Evolutionary conservation across 352 stramenopile genomes (phyloP), one percentile per base, ranked within the genome.

Genomic region (Phytophthora colocasiae): DNA sequence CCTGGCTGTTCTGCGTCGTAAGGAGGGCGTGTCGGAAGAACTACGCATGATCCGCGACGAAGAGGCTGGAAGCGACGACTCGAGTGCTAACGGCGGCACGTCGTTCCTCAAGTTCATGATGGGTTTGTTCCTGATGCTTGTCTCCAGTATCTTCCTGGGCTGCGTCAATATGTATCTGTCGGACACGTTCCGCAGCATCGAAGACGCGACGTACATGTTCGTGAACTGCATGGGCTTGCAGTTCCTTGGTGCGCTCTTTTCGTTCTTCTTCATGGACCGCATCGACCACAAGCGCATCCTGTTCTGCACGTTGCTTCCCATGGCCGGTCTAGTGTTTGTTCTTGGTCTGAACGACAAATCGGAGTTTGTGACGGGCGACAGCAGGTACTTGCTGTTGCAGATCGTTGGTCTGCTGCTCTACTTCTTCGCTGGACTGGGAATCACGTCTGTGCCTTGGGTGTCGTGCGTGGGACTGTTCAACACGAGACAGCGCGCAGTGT

Each of bases 221-320:
- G 73, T 90, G 29, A 95, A 93, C 74, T 91, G 83, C 45, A 75
- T 83, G 39, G 65, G 50, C 6, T 54, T 95, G 10, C 83, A 95
- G 70, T 79, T 93, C 47, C 48, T 91, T 6, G 85, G 87, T 19
- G 83, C 85, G 9, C 44, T 93, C 8, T 85, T 95, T 19, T 92
- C 83, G 61, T 95, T 95, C 69, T 93, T 95, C 64, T 89, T 95
- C 67, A 93, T 95, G 63, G 87, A 95, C 66, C 77, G 79, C 12
- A 81, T 91, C 36, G 76, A 92, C 60, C 87, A 95, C 73, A 78
- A 77, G 27, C 80, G 83, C 17, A 90, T 95, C 40, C 43, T 95
- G 56, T 78, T 89, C 51, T 85, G 80, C 45, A 84, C 85, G 41
- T 68, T 93, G 45, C n/a, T 92, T 26, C 82, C 83, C 5, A 76